A percentile compares a stretch with the other conserved stretches of the same genome.
These are phyloP conservation scores for Pinus tabuliformis DNA, from an alignment of 75 land plant genomes.

Conservation along the genomic window DNA sequence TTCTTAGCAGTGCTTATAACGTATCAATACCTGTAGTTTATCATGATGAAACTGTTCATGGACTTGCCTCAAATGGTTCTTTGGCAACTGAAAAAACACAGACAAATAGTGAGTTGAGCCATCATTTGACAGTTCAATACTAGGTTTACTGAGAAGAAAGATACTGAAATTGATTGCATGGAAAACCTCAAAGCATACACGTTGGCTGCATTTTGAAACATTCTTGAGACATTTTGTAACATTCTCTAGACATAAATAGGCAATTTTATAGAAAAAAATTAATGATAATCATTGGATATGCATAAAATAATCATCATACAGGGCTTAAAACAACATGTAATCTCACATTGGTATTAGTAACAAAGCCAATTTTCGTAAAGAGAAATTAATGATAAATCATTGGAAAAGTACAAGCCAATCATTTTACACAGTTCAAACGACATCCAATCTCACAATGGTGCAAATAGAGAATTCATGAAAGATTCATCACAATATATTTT, in stretches of 20 bases:
- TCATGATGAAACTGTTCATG: conserved; percentile 67
- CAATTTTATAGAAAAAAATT: background rate
- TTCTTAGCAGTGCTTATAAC: background rate
- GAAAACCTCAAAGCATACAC: background rate
- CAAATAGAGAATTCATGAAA: too few relatives aligned
- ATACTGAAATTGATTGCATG: background rate
- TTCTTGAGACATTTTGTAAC: background rate
- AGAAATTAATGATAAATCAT: background rate
- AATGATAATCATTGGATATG: too few relatives aligned
- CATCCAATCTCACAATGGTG: too few relatives aligned
- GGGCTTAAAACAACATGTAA: background rate
- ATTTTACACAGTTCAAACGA: too few relatives aligned
- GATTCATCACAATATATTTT: background rate
- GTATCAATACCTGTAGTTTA: conserved; percentile 41
- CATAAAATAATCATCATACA: too few relatives aligned
- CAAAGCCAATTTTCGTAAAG: background rate
- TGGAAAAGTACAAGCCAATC: too few relatives aligned
- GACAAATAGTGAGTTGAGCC: background rate
- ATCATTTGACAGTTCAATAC: background rate
- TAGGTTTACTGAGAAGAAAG: background rate
- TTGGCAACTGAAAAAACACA: conserved; percentile 49
- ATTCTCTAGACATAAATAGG: background rate
- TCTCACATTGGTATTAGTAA: background rate
- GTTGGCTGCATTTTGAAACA: background rate
- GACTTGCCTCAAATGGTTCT: conserved; percentile 60